Evolutionary conservation across 2,329 filamentous ascomycete species (phyloP), one percentile per base, ranked within the genome.

Genomic region (Colletotrichum zoysiae): DNA sequence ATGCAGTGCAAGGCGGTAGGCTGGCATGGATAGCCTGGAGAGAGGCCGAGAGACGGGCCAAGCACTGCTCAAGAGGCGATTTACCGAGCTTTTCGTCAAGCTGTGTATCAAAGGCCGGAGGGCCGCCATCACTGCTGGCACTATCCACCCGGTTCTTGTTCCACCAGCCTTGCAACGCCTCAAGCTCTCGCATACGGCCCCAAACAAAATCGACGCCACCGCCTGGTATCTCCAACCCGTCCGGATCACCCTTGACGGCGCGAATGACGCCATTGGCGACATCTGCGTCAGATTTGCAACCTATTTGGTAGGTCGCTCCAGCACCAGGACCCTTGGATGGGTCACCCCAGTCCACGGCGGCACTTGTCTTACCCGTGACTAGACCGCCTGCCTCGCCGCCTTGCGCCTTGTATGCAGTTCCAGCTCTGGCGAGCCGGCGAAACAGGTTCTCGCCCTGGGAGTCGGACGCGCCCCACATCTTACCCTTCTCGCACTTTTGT

Each of bases 401-500:
- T 74, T 91, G 90, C 14, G 85, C 86, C 76, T 90, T 89, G 79
- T 91, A 91, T 16, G 86, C 83, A 16, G 87, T 88, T 58, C 90
- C 90, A 20, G 90, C 85, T 56, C 91, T 87, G 4, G 87, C 88
- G 5, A 99, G 86, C 12, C 95, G 90, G 76, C 92, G 93, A 85
- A 98, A 99, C 61, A 99, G 90, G 76, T 94, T 95, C 82, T 99
- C 96, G 51, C 91, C 91, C 57, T 91, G 91, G 2, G 90, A 87
- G 55, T 97, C 94, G 61, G 90, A 90, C 0, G 92, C 92, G 46
- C 94, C 96, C 93, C 95, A 99, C 33, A 86, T 82, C 74, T 93
- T 93, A 51, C 96, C 96, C 82, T 93, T 96, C 80, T 98, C 95
- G 80, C 95, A 98, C 81, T 99, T 99, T 78, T 95, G 92, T 81